These are phyloP conservation scores for Eimeria nieschulzi DNA, from an alignment of 169 alveolate species.

Conservation along the genomic window DNA sequence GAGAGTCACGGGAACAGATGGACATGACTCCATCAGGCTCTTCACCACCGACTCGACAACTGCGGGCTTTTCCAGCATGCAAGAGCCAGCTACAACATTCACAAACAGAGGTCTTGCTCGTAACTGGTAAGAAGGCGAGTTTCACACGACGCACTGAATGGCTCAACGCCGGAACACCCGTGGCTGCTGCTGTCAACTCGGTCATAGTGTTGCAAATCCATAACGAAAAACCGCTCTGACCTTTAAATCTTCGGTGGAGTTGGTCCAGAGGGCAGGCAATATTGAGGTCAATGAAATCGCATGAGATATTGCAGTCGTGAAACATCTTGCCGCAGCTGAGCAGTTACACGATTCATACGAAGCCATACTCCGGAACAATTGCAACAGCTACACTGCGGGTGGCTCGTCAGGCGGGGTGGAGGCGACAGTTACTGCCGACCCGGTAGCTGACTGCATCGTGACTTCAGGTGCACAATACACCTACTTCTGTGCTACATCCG, in stretches of 20 bases:
- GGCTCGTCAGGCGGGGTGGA: neutral
- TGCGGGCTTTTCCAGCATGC: constrained; percentile 63
- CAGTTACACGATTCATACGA: neutral
- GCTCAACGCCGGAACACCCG: neutral
- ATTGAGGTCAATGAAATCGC: constrained; percentile 85
- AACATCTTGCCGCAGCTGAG: constrained; percentile 63
- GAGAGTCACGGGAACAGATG: constrained; percentile 79
- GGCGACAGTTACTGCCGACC: neutral
- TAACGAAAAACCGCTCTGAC: neutral
- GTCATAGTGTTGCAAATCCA: too few relatives aligned
- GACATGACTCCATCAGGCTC: constrained; percentile 33
- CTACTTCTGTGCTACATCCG: constrained; percentile 72
- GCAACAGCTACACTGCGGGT: neutral
- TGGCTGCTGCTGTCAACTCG: neutral
- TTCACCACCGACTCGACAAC: constrained; percentile 27
- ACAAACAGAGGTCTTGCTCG: neutral
- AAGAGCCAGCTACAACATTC: constrained; percentile 54
- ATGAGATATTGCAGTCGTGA: constrained; percentile 42
- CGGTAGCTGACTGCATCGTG: too few relatives aligned
- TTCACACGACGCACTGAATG: neutral
- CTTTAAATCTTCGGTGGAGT: constrained; percentile 77
- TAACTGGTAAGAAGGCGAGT: too few relatives aligned
- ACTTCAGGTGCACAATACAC: neutral
- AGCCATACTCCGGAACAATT: neutral
- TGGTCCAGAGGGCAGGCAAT: constrained; percentile 89